phyloP scores from a whole-genome alignment of 805 yeast genomes.

The Lachancea sp. region DNA sequence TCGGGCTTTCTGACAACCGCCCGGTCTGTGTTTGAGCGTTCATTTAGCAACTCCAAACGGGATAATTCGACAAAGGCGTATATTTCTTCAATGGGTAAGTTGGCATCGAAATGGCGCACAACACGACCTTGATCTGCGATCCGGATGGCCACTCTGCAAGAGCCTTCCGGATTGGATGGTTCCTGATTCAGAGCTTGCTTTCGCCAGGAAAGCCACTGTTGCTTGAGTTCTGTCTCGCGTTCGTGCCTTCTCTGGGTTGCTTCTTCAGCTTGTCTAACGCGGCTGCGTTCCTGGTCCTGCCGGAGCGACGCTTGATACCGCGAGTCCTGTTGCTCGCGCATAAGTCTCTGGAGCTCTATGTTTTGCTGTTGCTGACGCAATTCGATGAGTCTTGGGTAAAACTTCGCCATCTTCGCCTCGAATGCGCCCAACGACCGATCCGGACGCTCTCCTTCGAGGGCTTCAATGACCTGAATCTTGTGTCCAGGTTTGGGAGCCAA shows the following conservation, averaged over 20 bases:
- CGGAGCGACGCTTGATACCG: conserved; percentile 68
- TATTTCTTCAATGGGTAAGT: conserved; percentile 51
- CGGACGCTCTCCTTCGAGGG: conserved; percentile 20
- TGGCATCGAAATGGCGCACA: conserved; percentile 41
- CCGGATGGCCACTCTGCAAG: conserved; percentile 66
- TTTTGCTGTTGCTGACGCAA: conserved; percentile 61
- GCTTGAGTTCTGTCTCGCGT: conserved; percentile 16
- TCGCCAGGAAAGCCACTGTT: conserved; percentile 48
- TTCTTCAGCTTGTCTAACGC: conserved; percentile 19
- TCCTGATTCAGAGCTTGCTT: conserved; percentile 28
- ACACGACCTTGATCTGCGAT: conserved; percentile 57
- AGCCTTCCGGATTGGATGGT: conserved; percentile 20
- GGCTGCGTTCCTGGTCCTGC: conserved; percentile 50
- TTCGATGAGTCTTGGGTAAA: conserved; percentile 37
- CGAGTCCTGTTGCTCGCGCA: conserved; percentile 67
- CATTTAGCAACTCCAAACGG: conserved; percentile 24
- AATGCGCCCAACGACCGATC: conserved; percentile 16
- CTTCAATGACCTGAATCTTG: conserved; percentile 28
- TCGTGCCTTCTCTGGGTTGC: conserved; percentile 14
- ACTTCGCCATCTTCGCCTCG: conserved; percentile 23
- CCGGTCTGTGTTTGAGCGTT: background rate
- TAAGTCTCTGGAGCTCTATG: conserved; percentile 47
- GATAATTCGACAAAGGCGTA: conserved; percentile 63
- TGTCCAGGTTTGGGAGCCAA: conserved; percentile 55
- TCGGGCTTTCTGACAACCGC: conserved; percentile 9